Evolutionary conservation across 257 asterid genomes (phyloP).

Genomic region (Solanum pinnatisectum): DNA sequence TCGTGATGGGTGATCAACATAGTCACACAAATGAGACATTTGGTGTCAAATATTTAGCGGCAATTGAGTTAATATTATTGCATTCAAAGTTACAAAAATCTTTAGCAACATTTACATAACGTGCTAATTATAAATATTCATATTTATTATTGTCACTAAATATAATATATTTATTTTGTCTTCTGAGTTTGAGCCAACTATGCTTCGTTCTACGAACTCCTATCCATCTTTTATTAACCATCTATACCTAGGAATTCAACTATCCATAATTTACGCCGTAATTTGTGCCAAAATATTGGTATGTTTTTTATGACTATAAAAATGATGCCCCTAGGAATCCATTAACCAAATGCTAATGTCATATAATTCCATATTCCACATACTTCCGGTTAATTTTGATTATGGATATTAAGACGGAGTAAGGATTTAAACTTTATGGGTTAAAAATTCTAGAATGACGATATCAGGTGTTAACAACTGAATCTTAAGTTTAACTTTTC

Average conservation of each 20-base stretch:
- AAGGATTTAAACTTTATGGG: too few species aligned
- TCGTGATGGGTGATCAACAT: not conserved
- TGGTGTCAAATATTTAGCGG: too few species aligned
- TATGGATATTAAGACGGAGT: not conserved
- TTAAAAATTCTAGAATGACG: too few species aligned
- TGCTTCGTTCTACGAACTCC: not conserved
- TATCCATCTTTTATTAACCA: not conserved
- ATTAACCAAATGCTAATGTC: not conserved
- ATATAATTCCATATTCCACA: not conserved
- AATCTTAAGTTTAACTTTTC: too few species aligned
- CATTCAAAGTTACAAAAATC: too few species aligned
- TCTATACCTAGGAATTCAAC: constrained; percentile 11
- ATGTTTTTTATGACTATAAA: not conserved
- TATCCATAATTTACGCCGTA: constrained; percentile 41
- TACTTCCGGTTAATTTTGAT: not conserved
- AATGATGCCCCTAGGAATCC: not conserved
- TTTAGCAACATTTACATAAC: too few species aligned
- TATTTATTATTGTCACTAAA: too few species aligned
- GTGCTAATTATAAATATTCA: too few species aligned
- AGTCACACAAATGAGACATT: too few species aligned
- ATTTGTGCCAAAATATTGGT: constrained; percentile 19
- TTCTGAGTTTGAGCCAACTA: constrained; percentile 3
- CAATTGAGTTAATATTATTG: too few species aligned
- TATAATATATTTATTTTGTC: not conserved
- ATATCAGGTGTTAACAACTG: too few species aligned